Conservation (phyloP, 75 land plant genomes). For the Cupressus sempervirens region DNA sequence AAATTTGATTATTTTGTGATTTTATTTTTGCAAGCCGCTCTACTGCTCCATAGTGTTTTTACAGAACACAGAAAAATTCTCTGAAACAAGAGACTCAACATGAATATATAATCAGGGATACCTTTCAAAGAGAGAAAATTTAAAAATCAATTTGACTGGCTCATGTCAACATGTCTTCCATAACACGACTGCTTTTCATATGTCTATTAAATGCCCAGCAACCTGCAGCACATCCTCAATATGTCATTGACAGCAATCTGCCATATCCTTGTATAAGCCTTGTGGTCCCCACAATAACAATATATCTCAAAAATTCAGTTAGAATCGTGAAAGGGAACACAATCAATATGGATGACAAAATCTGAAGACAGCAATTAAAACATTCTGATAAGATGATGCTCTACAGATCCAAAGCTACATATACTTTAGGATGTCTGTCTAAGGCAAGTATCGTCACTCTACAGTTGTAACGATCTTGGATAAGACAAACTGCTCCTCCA, state of each 20-base stretch:
- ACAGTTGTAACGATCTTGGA: neutral
- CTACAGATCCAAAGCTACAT: neutral
- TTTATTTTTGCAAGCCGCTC: too few relatives aligned
- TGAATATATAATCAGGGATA: too few relatives aligned
- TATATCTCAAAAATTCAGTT: neutral
- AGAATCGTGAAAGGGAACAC: neutral
- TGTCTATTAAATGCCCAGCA: neutral
- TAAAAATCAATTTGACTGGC: neutral
- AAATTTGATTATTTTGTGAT: too few relatives aligned
- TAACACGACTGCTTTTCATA: neutral
- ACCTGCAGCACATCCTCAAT: neutral
- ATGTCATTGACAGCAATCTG: neutral
- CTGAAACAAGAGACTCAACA: too few relatives aligned
- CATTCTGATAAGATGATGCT: neutral
- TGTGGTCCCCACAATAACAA: neutral
- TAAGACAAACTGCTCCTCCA: neutral
- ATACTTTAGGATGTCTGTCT: neutral
- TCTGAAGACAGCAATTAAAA: neutral
- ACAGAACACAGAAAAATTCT: too few relatives aligned
- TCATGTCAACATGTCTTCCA: neutral
- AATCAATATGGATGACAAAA: neutral
- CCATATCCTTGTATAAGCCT: neutral
- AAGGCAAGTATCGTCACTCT: neutral
- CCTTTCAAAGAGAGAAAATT: neutral
- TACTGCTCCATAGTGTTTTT: too few relatives aligned